Evolutionary conservation across 2,329 filamentous ascomycete genomes (phyloP).

Genomic region (Didymosphaeria variabile): DNA sequence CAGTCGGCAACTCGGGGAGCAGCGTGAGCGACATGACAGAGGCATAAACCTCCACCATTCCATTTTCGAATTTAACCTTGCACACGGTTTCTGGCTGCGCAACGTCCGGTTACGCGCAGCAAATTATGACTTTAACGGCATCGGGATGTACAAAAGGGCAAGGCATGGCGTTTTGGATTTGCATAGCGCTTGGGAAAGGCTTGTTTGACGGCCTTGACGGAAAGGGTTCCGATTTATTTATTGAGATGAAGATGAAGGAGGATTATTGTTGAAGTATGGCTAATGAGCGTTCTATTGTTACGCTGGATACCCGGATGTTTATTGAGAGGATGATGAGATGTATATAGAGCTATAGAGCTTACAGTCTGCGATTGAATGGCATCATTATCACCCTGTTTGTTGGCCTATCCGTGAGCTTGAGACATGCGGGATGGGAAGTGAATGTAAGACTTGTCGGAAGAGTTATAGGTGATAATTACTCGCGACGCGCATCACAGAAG

Average conservation of each 20-base stretch:
- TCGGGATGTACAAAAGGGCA: neutral
- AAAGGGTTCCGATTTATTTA: neutral
- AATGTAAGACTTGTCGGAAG: too few species aligned
- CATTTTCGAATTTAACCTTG: neutral
- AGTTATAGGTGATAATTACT: too few species aligned
- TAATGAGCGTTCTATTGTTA: constrained; percentile 11
- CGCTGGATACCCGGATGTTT: constrained; percentile 9
- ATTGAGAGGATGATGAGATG: neutral
- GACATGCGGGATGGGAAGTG: neutral
- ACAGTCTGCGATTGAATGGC: neutral
- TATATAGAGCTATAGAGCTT: constrained; percentile 3
- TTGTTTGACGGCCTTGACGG: neutral
- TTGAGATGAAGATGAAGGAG: neutral
- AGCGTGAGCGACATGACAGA: constrained; percentile 45
- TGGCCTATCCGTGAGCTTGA: neutral
- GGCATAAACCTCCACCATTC: constrained; percentile 6
- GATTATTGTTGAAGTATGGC: neutral
- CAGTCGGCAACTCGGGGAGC: constrained; percentile 44
- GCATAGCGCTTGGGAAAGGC: neutral
- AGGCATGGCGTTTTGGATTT: neutral
- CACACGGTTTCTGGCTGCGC: neutral
- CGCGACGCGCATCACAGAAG: too few species aligned
- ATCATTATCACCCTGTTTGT: neutral
- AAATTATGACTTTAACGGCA: neutral
- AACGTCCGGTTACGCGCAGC: neutral